These are phyloP conservation scores for Neurospora sp. DNA, from an alignment of 495 filamentous ascomycete species.

Conservation along the genomic window DNA sequence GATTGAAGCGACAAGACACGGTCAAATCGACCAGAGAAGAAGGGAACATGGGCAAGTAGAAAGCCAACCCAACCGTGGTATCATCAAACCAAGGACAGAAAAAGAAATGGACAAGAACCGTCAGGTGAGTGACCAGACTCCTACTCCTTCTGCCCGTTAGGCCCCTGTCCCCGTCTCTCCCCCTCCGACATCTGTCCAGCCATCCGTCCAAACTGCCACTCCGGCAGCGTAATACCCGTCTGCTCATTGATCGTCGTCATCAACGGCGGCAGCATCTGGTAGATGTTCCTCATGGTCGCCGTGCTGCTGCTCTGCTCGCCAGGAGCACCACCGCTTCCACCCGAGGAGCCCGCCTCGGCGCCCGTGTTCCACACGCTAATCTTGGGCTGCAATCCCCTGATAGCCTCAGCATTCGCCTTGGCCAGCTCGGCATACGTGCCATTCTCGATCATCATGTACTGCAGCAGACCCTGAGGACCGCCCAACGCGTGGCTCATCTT, in stretches of 20 bases:
- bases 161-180: slow-evolving; percentile 3
- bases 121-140: neutral
- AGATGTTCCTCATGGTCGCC: slow-evolving; percentile 43
- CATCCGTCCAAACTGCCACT: slow-evolving; percentile 53
- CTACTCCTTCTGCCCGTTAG: neutral
- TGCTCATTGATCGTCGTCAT: slow-evolving; percentile 77
- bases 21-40: neutral
- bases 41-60: neutral
- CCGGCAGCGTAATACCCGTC: slow-evolving; percentile 64
- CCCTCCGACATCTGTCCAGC: slow-evolving; percentile 21
- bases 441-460: slow-evolving; percentile 71
- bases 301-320: slow-evolving; percentile 24
- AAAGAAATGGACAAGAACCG: neutral
- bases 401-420: slow-evolving; percentile 58
- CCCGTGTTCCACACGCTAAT: slow-evolving; percentile 85
- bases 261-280: slow-evolving; percentile 70
- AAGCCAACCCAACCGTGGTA: neutral
- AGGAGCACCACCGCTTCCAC: slow-evolving; percentile 12
- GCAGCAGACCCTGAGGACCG: slow-evolving; percentile 61
- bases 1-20: neutral
- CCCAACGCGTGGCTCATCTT: slow-evolving; percentile 61
- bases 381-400: slow-evolving; percentile 73
- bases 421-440: slow-evolving; percentile 55
- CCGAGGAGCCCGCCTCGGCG: slow-evolving; percentile 25
- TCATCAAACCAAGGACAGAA: neutral